Evolutionary conservation across 805 yeast genomes (phyloP), one percentile per base, ranked within the genome.

Genomic region (Blastobotrys robertii): DNA sequence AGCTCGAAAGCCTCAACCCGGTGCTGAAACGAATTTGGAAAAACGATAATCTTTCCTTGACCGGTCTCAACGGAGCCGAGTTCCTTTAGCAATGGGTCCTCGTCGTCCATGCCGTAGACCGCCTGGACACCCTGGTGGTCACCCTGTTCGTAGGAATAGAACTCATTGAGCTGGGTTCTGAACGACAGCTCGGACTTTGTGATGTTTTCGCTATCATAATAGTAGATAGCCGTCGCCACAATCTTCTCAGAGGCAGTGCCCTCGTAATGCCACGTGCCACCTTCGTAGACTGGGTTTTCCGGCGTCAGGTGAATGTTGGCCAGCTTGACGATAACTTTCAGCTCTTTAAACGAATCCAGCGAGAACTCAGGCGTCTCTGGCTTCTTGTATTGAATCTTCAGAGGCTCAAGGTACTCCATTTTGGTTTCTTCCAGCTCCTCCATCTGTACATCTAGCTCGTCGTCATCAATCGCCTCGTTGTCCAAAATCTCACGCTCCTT

Each of bases 241-340:
- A 68, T 67, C 44, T 65, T 63, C 48, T 68, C 73, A 46, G 63
- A 63, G 22, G 58, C 57, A 7, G 66, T 56, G 1, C 72, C 73
- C 50, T 68, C 71, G 1, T 66, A 60, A 43, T 68, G 72, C 72
- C 72, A 68, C 2, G 66, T 46, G 1, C 72, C 71, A 2, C 72
- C 72, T 2, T 50, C 43, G 40, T 67, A 68, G 2, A 39, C 41
- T 2, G 70, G 67, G 22, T 59, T 60, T 36, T 67, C 68, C 0
- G 72, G 71, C 1, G 68, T 64, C 38, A 68, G 52, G 40, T 63
- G 64, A 37, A 68, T 68, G 45, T 62, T 64, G 15, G 70, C 70
- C 48, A 68, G 33, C 44, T 68, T 68, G 9, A 60, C 65, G 36
- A 68, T 64, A 2, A 68, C 69, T 44, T 66, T 65, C 34, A 65